These are phyloP conservation scores for Trichoderma reesei DNA, from an alignment of 495 filamentous ascomycete species.

Conservation along the genomic window DNA sequence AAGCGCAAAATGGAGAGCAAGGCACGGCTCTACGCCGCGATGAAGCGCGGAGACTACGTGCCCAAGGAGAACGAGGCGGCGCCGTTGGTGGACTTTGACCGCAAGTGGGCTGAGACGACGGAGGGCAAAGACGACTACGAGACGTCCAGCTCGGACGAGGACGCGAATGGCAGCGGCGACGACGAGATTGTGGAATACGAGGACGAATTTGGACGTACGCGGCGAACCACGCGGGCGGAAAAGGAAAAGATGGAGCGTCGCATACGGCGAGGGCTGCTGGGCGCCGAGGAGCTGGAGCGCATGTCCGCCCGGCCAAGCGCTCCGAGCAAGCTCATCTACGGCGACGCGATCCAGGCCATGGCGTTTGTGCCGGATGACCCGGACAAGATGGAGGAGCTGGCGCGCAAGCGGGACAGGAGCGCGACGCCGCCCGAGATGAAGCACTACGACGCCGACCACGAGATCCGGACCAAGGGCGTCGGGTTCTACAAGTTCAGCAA, in stretches of 20 bases:
- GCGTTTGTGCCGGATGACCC: constrained; percentile 67
- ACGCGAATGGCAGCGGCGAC: constrained; percentile 22
- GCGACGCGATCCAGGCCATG: constrained; percentile 66
- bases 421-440: constrained; percentile 63
- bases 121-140: constrained; percentile 25
- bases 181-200: constrained; percentile 65
- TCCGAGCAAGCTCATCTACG: constrained; percentile 68
- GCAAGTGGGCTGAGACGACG: constrained; percentile 74
- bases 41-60: constrained; percentile 66
- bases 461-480: constrained; percentile 78
- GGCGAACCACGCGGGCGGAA: constrained; percentile 54
- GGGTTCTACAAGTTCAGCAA: constrained; percentile 82
- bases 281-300: constrained; percentile 34
- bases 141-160: constrained; percentile 25
- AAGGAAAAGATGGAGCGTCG: constrained; percentile 45
- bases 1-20: constrained; percentile 81
- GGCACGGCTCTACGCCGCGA: constrained; percentile 66
- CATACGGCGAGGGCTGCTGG: constrained; percentile 31
- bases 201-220: constrained; percentile 81
- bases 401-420: constrained; percentile 60
- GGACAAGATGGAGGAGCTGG: constrained; percentile 60
- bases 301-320: constrained; percentile 45
- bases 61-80: constrained; percentile 44
- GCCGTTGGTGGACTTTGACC: constrained; percentile 80
- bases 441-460: constrained; percentile 77